phyloP scores from a whole-genome alignment of 768 basidiomycete genomes.

The Phanerochaete sordida region DNA sequence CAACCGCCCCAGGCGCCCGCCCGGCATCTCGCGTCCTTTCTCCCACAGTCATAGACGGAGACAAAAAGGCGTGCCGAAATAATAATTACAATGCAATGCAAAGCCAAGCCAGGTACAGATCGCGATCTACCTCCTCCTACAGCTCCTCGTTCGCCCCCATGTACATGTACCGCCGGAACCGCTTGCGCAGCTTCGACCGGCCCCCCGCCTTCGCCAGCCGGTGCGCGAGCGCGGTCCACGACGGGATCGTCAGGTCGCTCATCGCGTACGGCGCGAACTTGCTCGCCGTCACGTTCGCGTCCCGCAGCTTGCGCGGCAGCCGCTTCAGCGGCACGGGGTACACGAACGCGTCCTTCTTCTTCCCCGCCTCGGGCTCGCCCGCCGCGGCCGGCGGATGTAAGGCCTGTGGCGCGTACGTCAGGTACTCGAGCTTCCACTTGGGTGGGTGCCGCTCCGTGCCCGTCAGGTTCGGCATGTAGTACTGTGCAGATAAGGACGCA shows the following conservation, averaged over 20 bases:
- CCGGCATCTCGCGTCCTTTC: slow-evolving; percentile 3
- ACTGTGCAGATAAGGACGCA: slow-evolving; percentile 37
- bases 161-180: slow-evolving; percentile 76
- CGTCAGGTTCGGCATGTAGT: slow-evolving; percentile 51
- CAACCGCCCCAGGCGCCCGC: slow-evolving; percentile 29
- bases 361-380: slow-evolving; percentile 10
- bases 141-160: slow-evolving; percentile 33
- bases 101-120: background rate
- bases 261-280: slow-evolving; percentile 69
- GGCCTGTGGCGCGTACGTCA: slow-evolving; percentile 51
- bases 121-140: background rate
- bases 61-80: background rate
- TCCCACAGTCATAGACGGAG: background rate
- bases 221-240: slow-evolving; percentile 68
- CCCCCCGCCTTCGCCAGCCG: slow-evolving; percentile 47
- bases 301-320: slow-evolving; percentile 48
- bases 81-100: background rate
- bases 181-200: slow-evolving; percentile 52
- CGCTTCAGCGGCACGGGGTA: slow-evolving; percentile 56
- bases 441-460: slow-evolving; percentile 51
- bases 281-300: slow-evolving; percentile 34
- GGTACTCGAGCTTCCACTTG: slow-evolving; percentile 72
- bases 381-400: slow-evolving; percentile 37
- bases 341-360: slow-evolving; percentile 26
- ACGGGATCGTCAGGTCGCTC: slow-evolving; percentile 72